These are phyloP conservation scores for Coemansia sp. DNA, from an alignment of 192 early-diverging fungal species.

Conservation along the genomic window DNA sequence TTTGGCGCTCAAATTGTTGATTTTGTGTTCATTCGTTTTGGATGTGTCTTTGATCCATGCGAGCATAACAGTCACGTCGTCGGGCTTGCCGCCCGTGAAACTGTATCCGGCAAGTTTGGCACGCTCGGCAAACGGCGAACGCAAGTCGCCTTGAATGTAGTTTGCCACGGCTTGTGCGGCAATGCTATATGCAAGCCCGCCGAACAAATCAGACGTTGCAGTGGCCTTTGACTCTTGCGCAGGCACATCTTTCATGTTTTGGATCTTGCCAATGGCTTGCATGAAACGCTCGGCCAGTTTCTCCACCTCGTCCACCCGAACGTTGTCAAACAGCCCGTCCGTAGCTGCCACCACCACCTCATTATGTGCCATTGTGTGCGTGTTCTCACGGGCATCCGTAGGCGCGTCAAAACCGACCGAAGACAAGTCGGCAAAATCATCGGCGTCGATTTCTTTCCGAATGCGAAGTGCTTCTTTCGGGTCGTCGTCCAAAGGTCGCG, in stretches of 20 bases:
- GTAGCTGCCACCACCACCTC: conserved; percentile 50
- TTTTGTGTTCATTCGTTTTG: conserved; percentile 20
- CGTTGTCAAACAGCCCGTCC: conserved; percentile 55
- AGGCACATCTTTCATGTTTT: background rate
- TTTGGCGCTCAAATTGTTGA: conserved; percentile 21
- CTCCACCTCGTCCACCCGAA: conserved; percentile 50
- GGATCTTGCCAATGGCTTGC: conserved; percentile 34
- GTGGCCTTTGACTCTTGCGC: background rate
- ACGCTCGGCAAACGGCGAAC: conserved; percentile 55
- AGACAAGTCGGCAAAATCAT: conserved; percentile 38
- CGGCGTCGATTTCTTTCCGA: conserved; percentile 20
- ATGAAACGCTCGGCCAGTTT: conserved; percentile 45
- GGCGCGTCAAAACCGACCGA: conserved; percentile 44
- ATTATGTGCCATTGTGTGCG: conserved; percentile 28
- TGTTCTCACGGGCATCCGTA: conserved; percentile 25
- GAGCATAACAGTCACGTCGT: conserved; percentile 53
- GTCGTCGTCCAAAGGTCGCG: conserved; percentile 11
- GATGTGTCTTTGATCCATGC: conserved; percentile 48
- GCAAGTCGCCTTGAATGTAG: conserved; percentile 45
- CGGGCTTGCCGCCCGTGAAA: conserved; percentile 53
- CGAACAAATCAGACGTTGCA: conserved; percentile 36
- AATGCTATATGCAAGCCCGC: conserved; percentile 48
- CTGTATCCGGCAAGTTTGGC: conserved; percentile 50
- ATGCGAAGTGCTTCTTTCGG: background rate
- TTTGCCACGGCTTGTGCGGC: conserved; percentile 50